Evolutionary conservation across 805 yeast species (phyloP).

Genomic region (Candida endomychidarum): DNA sequence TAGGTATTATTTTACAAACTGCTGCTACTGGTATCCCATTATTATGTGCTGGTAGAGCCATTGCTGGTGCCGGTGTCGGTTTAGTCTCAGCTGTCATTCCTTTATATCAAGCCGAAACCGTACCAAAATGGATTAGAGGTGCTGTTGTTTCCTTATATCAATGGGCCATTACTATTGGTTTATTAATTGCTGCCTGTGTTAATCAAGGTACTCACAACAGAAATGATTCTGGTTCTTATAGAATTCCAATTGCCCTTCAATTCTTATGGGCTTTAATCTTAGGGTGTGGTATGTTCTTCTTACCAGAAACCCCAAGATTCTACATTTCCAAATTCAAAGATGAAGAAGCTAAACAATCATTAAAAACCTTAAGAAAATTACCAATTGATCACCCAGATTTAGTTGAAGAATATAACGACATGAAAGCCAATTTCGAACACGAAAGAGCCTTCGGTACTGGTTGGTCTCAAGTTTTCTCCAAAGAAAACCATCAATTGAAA

Average conservation of each 20-base stretch:
- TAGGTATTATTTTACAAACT: slow-evolving; percentile 41
- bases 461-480: slow-evolving; percentile 58
- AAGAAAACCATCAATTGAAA: slow-evolving; percentile 52
- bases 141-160: slow-evolving; percentile 43
- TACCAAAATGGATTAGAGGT: slow-evolving; percentile 46
- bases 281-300: slow-evolving; percentile 33
- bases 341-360: slow-evolving; percentile 30
- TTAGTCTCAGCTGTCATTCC: slow-evolving; percentile 41
- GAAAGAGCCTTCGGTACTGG: slow-evolving; percentile 58
- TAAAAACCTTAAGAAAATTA: slow-evolving; percentile 41
- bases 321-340: slow-evolving; percentile 30
- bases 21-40: slow-evolving; percentile 35
- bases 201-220: slow-evolving; percentile 37
- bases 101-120: slow-evolving; percentile 40
- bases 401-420: slow-evolving; percentile 71
- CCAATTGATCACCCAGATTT: slow-evolving; percentile 66
- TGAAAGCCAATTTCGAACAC: slow-evolving; percentile 71
- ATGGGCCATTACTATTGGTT: slow-evolving; percentile 42
- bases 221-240: slow-evolving; percentile 39
- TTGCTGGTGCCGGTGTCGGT: slow-evolving; percentile 47
- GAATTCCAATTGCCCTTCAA: slow-evolving; percentile 43
- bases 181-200: slow-evolving; percentile 37
- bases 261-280: slow-evolving; percentile 37
- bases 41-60: slow-evolving; percentile 42
- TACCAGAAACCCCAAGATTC: slow-evolving; percentile 44